Evolutionary conservation across 2,329 filamentous ascomycete genomes (phyloP), one percentile per base, ranked within the genome.

Genomic region (Alternaria brassicicola): DNA sequence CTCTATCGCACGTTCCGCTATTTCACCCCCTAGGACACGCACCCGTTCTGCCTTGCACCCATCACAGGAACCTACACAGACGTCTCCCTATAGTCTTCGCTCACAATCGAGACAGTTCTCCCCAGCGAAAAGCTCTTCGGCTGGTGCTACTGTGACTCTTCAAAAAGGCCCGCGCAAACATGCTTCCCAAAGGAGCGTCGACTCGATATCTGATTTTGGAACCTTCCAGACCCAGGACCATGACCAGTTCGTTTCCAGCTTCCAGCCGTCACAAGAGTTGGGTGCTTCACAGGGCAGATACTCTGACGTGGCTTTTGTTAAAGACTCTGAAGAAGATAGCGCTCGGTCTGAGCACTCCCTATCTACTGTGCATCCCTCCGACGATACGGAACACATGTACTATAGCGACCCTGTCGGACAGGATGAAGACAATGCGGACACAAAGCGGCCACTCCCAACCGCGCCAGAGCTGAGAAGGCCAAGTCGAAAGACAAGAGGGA

Each of bases 301-400:
- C 52, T 60, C 69, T 9, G 63, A 73, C 26, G 62, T 70, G 12
- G 56, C 55, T 6, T 67, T 62, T 21, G 61, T 75, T n/a, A 73
- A 71, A 46, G 69, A 76, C 42, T 76, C 73, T 2, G 72, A 73
- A 46, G 72, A 76, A 35, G 67, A 63, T 36, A 74, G 63, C 26
- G 30, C 67, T n/a, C 65, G 62, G 21, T 72, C 74, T n/a, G 70
- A 71, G 53, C 55, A 62, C 8, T 72, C 69, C 0, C 42, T 74
- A 4, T 74, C 74, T 12, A 73, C 68, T 13, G 48, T 65, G 3
- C 67, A 55, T 5, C 55, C 63, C 36, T 71, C 72, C 4, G 68
- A 71, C 49, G 66, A 68, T 25, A 52, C 55, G 63, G 39, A 41
- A 48, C 28, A 31, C 19, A 17, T 52, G 59, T 36, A 59, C 49